These are phyloP conservation scores for Diaporthe citri DNA, from an alignment of 2,329 filamentous ascomycete species.

Conservation along the genomic window DNA sequence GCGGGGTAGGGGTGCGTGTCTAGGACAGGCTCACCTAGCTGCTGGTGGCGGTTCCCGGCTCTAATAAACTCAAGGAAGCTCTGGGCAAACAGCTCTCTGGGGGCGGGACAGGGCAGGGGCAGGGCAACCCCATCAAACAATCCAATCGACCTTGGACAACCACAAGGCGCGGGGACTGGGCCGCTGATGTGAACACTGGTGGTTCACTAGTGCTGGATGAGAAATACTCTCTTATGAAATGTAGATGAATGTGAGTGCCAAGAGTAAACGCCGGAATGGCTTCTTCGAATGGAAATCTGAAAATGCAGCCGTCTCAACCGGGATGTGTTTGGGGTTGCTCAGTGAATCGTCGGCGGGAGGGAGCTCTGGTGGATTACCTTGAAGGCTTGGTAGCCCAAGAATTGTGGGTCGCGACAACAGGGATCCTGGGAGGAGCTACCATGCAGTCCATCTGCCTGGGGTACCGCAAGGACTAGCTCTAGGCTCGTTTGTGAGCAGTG, in stretches of 20 bases:
- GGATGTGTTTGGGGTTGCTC: slow-evolving; percentile 9
- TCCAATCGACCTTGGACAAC: not conserved
- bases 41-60: not conserved
- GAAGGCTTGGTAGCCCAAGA: slow-evolving; percentile 2
- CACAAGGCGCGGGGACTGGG: not conserved
- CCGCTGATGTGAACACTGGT: not conserved
- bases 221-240: slow-evolving; percentile 18
- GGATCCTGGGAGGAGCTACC: slow-evolving; percentile 11
- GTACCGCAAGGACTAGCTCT: slow-evolving; percentile 7
- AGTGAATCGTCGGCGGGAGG: not conserved
- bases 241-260: slow-evolving; percentile 14
- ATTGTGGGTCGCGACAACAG: slow-evolving; percentile 21
- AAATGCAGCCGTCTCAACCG: slow-evolving; percentile 13
- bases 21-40: slow-evolving; percentile 32
- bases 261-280: slow-evolving; percentile 1
- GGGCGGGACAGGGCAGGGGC: not conserved
- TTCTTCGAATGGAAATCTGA: slow-evolving; percentile 8
- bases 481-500: not conserved
- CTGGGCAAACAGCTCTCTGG: slow-evolving; percentile 11
- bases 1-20: slow-evolving; percentile 34
- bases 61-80: slow-evolving; percentile 1
- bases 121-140: slow-evolving; percentile 5
- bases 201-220: slow-evolving; percentile 10
- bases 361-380: slow-evolving; percentile 31
- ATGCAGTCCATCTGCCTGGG: not conserved